Evolutionary conservation across 2,329 filamentous ascomycete genomes (phyloP).

Genomic region (Claviceps monticola): DNA sequence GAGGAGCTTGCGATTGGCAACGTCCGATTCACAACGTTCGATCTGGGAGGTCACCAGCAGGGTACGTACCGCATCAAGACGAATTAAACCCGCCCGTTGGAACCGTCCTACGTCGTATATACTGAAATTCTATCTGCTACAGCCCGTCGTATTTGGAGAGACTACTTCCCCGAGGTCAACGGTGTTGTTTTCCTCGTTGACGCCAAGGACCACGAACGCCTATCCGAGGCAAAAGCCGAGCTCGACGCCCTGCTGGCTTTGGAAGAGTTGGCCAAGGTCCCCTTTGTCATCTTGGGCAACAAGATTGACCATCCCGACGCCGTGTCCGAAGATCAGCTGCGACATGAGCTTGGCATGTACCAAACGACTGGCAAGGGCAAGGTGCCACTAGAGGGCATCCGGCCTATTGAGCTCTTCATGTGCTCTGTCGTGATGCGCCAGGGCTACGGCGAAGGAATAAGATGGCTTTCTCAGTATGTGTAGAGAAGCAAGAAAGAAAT

Average conservation of each 20-base stretch:
- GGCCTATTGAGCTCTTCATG: conserved; percentile 97
- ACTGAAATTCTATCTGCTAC: conserved; percentile 9
- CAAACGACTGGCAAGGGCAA: conserved; percentile 96
- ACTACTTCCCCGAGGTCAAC: conserved; percentile 92
- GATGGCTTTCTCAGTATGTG: conserved; percentile 88
- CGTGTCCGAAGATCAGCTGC: conserved; percentile 87
- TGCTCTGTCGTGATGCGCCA: conserved; percentile 98
- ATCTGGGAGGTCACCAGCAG: conserved; percentile 87
- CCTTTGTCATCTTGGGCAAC: conserved; percentile 93
- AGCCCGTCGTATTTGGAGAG: conserved; percentile 90
- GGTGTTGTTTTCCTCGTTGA: conserved; percentile 97
- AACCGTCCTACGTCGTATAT: not conserved
- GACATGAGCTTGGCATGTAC: conserved; percentile 83
- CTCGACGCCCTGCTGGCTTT: conserved; percentile 89
- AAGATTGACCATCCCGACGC: conserved; percentile 98
- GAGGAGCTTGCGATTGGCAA: conserved; percentile 89
- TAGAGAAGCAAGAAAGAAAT: conserved; percentile 28
- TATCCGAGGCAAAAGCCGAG: conserved; percentile 89
- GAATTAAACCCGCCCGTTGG: not conserved
- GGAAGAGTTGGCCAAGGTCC: conserved; percentile 93
- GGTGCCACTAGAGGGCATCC: conserved; percentile 79
- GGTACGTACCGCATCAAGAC: conserved; percentile 31
- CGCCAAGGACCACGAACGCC: conserved; percentile 91
- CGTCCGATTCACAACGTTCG: conserved; percentile 88
- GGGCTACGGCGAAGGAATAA: conserved; percentile 82